phyloP scores from a whole-genome alignment of 345 rosid genomes.

The Gossypium rotundifolium region DNA sequence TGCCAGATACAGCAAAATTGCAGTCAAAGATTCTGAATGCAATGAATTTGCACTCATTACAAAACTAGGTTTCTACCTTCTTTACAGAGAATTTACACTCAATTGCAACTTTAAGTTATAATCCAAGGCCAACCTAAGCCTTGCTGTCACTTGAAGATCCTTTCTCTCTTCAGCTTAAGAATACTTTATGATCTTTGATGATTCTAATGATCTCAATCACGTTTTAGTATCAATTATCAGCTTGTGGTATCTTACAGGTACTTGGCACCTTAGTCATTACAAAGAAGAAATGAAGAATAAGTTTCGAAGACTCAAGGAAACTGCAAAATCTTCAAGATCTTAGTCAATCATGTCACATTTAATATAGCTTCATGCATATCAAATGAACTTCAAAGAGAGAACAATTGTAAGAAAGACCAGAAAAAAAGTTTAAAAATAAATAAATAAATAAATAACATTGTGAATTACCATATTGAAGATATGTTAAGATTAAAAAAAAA shows the following conservation, averaged over 20 bases:
- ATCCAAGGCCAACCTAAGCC: background rate
- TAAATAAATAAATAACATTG: background rate
- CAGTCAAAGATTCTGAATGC: background rate
- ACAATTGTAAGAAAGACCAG: background rate
- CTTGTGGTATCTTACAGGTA: background rate
- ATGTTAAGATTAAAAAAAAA: background rate
- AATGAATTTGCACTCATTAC: background rate
- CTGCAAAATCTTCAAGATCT: background rate
- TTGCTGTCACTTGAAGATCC: background rate
- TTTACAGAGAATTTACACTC: background rate
- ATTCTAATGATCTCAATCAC: background rate
- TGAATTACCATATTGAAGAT: background rate
- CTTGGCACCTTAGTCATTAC: background rate
- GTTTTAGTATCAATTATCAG: background rate
- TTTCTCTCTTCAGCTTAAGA: background rate
- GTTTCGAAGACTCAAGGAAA: background rate
- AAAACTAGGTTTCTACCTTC: background rate
- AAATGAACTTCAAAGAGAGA: background rate
- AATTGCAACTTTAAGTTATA: background rate
- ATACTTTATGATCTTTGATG: background rate
- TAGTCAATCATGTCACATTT: background rate
- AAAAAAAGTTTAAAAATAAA: background rate
- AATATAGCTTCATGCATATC: background rate
- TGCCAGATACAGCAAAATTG: background rate
- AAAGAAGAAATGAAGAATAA: background rate